A percentile compares a stretch with the other conserved stretches of the same genome.
Conservation (phyloP, 192 early-diverging fungal species). For the Entomortierella beljakovae region DNA sequence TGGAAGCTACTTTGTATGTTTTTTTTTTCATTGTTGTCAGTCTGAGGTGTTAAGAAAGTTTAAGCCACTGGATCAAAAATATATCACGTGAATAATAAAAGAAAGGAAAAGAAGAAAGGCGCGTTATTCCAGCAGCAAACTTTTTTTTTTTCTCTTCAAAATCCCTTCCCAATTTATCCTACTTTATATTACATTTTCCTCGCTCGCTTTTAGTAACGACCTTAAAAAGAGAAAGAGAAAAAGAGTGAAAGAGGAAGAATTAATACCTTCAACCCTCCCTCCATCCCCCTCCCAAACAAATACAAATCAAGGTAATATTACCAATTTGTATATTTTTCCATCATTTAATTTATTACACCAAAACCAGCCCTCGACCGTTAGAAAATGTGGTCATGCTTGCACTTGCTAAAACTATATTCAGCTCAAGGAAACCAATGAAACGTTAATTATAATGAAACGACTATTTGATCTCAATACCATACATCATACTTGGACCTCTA, state of each 20-base stretch:
- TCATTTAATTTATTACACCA: too few species aligned
- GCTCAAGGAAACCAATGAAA: too few species aligned
- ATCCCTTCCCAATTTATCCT: background rate
- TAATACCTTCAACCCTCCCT: background rate
- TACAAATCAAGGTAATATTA: conserved; percentile 13
- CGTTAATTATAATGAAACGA: too few species aligned
- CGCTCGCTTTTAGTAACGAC: background rate
- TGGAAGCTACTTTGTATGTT: background rate
- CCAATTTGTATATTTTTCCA: too few species aligned
- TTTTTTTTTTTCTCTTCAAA: background rate
- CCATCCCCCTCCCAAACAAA: background rate
- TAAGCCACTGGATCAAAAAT: conserved; percentile 11
- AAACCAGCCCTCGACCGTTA: too few species aligned
- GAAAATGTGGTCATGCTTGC: too few species aligned
- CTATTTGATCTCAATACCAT: too few species aligned
- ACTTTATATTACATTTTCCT: background rate
- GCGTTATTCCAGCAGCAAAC: background rate
- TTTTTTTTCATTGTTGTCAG: background rate
- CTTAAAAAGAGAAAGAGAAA: background rate
- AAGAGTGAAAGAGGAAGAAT: background rate
- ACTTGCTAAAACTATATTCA: too few species aligned
- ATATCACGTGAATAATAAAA: background rate
- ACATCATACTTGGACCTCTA: too few species aligned
- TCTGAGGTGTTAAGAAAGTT: background rate
- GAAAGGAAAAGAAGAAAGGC: background rate